Percentiles rank a stretch among this genome's conserved stretches.
Evolutionary conservation across 139 green algal genomes (phyloP).

Genomic region (Chlorella sorokiniana): DNA sequence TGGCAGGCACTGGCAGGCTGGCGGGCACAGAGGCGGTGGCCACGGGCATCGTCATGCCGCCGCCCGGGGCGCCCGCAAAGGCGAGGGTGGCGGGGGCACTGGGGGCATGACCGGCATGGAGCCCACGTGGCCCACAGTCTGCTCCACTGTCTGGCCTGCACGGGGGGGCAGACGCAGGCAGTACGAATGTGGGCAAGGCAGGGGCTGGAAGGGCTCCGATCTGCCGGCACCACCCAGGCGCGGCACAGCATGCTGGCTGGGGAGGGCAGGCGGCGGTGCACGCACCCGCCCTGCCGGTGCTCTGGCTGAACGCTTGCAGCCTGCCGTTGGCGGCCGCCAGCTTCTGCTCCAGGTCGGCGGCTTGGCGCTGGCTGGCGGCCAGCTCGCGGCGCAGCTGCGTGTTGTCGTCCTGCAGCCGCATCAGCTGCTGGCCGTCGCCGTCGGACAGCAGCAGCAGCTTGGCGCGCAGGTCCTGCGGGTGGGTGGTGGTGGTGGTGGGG

Average conservation of each 20-base stretch:
- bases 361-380: slow-evolving; percentile 16
- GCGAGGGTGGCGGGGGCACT: not conserved
- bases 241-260: not conserved
- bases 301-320: not conserved
- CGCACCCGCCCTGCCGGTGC: not conserved
- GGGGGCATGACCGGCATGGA: not conserved
- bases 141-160: not conserved
- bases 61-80: not conserved
- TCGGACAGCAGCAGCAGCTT: slow-evolving; percentile 39
- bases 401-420: slow-evolving; percentile 44
- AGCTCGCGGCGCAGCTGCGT: slow-evolving; percentile 34
- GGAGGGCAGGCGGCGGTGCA: not conserved
- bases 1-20: slow-evolving; percentile 4
- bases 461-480: slow-evolving; percentile 42
- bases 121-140: not conserved
- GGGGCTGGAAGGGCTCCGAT: not conserved
- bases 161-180: too few species aligned
- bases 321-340: not conserved
- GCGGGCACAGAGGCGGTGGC: not conserved
- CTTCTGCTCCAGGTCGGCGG: slow-evolving; percentile 23
- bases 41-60: slow-evolving; percentile 9
- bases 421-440: slow-evolving; percentile 21
- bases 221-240: not conserved
- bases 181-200: too few species aligned
- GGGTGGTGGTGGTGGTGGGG: not conserved